These are phyloP conservation scores for Colletotrichum sp. DNA, from an alignment of 2,329 filamentous ascomycete species.

Conservation along the genomic window DNA sequence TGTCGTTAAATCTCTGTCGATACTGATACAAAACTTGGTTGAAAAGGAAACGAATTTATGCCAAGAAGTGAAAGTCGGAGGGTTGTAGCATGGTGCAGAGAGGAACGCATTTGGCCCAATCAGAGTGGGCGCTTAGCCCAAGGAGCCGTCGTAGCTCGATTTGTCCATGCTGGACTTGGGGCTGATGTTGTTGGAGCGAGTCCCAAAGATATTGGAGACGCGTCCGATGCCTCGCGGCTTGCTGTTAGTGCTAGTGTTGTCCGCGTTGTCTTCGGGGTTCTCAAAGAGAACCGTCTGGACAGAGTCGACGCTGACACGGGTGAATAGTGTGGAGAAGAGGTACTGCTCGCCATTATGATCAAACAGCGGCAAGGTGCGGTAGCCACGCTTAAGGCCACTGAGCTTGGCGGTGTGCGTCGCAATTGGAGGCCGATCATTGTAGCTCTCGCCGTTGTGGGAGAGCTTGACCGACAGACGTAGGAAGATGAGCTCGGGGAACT, in stretches of 20 bases:
- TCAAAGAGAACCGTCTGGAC: conserved; percentile 63
- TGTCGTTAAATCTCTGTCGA: conserved; percentile 15
- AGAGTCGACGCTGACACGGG: conserved; percentile 74
- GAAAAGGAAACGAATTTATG: conserved; percentile 9
- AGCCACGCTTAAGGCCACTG: conserved; percentile 86
- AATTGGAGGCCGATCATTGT: conserved; percentile 69
- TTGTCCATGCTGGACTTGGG: conserved; percentile 57
- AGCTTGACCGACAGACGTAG: conserved; percentile 93
- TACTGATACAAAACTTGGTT: conserved; percentile 20
- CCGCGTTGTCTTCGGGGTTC: conserved; percentile 40
- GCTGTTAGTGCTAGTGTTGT: conserved; percentile 39
- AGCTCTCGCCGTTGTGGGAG: conserved; percentile 75
- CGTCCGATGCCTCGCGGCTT: conserved; percentile 63
- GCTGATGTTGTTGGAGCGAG: conserved; percentile 52
- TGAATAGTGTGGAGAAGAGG: conserved; percentile 93
- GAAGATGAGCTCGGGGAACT: conserved; percentile 91
- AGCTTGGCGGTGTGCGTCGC: conserved; percentile 95
- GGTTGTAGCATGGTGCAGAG: background rate
- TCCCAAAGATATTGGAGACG: conserved; percentile 55
- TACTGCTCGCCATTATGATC: conserved; percentile 92
- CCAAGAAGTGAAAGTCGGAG: conserved; percentile 13
- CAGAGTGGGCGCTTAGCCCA: background rate
- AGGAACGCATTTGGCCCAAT: background rate
- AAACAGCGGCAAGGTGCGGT: conserved; percentile 88
- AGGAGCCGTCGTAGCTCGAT: conserved; percentile 46